These are phyloP conservation scores for Fusarium duplospermum DNA, from an alignment of 2,329 filamentous ascomycete species.

Conservation along the genomic window DNA sequence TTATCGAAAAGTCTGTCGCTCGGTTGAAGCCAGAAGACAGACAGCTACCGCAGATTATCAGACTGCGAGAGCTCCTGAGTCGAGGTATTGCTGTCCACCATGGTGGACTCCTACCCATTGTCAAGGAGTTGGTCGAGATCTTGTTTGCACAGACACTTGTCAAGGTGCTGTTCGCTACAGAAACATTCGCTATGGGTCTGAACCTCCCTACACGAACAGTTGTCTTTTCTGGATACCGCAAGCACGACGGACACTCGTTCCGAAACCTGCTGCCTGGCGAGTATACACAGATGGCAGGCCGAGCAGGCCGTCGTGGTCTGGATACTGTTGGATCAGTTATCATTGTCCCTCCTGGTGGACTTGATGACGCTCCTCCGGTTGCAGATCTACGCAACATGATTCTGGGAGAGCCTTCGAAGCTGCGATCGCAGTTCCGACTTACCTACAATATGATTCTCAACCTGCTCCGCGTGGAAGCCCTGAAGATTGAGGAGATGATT, in stretches of 20 bases:
- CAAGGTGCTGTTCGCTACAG: constrained; percentile 96
- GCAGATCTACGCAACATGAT: constrained; percentile 92
- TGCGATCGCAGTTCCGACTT: constrained; percentile 93
- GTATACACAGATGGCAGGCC: constrained; percentile 98
- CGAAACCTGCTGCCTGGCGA: constrained; percentile 92
- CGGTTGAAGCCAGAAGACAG: constrained; percentile 92
- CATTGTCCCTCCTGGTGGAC: constrained; percentile 82
- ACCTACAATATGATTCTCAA: constrained; percentile 99
- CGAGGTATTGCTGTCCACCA: constrained; percentile 97
- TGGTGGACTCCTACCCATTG: constrained; percentile 91
- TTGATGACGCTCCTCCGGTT: constrained; percentile 89
- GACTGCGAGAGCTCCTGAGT: constrained; percentile 84
- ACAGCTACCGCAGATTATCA: constrained; percentile 88
- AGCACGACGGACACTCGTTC: constrained; percentile 94
- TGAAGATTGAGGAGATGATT: constrained; percentile 99
- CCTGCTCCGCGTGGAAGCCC: constrained; percentile 89
- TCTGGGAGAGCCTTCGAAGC: constrained; percentile 91
- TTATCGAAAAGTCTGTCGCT: constrained; percentile 93
- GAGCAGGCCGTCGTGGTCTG: constrained; percentile 91
- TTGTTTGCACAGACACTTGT: constrained; percentile 94
- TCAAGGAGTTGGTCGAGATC: constrained; percentile 98
- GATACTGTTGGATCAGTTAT: constrained; percentile 95
- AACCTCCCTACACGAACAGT: constrained; percentile 96
- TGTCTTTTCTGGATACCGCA: constrained; percentile 96
- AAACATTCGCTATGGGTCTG: constrained; percentile 98